A percentile compares a stretch with the other conserved stretches of the same genome.
Evolutionary conservation across 1,284 basidiomycete genomes (phyloP).

Genomic region (Boletellus sp.): DNA sequence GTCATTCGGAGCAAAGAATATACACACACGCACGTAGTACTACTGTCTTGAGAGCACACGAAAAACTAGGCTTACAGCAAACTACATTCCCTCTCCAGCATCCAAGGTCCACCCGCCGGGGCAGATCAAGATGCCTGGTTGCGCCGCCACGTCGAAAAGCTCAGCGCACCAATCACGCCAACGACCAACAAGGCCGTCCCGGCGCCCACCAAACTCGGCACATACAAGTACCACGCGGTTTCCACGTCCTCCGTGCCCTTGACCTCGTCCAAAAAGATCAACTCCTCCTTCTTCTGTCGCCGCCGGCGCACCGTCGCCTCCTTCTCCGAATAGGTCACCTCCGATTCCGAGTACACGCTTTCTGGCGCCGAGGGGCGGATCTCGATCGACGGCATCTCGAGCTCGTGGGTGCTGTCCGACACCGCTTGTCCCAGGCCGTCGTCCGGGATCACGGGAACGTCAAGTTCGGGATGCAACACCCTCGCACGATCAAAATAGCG

Average conservation of each 20-base stretch:
- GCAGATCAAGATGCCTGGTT: slow-evolving; percentile 50
- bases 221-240: slow-evolving; percentile 70
- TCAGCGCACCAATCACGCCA: slow-evolving; percentile 68
- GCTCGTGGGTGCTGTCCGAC: slow-evolving; percentile 35
- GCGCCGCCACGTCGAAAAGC: slow-evolving; percentile 72
- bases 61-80: background rate
- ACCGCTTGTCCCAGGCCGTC: slow-evolving; percentile 36
- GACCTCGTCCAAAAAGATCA: slow-evolving; percentile 45
- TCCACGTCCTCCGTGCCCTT: slow-evolving; percentile 54
- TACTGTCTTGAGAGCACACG: no score
- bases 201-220: slow-evolving; percentile 72
- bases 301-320: slow-evolving; percentile 40
- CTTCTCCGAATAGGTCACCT: slow-evolving; percentile 34
- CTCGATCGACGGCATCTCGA: slow-evolving; percentile 63
- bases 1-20: no score
- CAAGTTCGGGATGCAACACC: slow-evolving; percentile 53
- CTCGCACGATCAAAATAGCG: slow-evolving; percentile 68
- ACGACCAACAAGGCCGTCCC: slow-evolving; percentile 75
- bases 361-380: slow-evolving; percentile 37
- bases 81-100: background rate
- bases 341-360: slow-evolving; percentile 32
- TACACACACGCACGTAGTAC: no score
- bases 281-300: slow-evolving; percentile 43
- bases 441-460: slow-evolving; percentile 61
- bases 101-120: background rate